phyloP scores from a whole-genome alignment of 2,329 filamentous ascomycete species.

The Colletotrichum sp. region DNA sequence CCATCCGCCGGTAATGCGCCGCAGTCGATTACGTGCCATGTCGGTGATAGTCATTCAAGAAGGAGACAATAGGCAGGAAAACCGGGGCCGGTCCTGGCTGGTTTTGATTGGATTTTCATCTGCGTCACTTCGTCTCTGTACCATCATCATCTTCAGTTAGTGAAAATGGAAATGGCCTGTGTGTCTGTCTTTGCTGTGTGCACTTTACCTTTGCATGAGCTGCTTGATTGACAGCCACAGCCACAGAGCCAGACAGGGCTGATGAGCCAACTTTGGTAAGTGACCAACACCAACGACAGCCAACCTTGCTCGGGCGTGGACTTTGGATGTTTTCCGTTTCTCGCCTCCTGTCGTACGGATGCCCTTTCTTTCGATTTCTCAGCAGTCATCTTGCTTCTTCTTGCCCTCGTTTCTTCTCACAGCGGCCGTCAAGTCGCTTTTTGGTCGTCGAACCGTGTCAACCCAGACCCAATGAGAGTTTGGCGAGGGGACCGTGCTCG shows the following conservation, averaged over 20 bases:
- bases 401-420: background rate
- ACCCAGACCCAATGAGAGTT: background rate
- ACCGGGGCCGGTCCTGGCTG: background rate
- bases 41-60: background rate
- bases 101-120: background rate
- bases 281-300: background rate
- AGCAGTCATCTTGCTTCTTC: background rate
- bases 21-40: background rate
- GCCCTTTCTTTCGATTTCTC: background rate
- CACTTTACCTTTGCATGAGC: background rate
- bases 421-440: background rate
- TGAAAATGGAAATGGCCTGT: background rate
- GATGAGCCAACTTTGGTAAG: background rate
- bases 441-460: slow-evolving; percentile 1
- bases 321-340: background rate
- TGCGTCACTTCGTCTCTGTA: slow-evolving; percentile 5
- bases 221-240: slow-evolving; percentile 2
- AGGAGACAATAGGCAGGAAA: background rate
- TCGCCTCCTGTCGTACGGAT: background rate
- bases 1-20: background rate
- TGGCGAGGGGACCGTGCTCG: slow-evolving; percentile 6
- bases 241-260: background rate
- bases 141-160: slow-evolving; percentile 6
- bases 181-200: background rate
- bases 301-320: background rate